A percentile compares a stretch with the other conserved stretches of the same genome.
Evolutionary conservation across 2,329 filamentous ascomycete species (phyloP).

Genomic region (Phyllosticta ampelicida): DNA sequence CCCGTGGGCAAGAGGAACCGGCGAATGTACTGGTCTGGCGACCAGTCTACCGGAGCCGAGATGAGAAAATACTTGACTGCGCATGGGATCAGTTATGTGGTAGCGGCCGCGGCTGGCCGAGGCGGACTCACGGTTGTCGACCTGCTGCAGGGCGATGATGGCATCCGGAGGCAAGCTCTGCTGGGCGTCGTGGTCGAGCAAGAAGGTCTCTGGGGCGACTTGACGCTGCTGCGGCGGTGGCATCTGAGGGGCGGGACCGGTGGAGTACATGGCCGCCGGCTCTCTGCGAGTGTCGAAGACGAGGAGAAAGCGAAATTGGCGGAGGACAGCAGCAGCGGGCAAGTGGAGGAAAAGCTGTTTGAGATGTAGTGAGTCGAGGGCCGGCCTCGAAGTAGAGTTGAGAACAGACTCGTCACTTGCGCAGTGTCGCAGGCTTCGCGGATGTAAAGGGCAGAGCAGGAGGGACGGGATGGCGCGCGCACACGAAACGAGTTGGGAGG

Average conservation of each 20-base stretch:
- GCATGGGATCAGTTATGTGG: slow-evolving; percentile 21
- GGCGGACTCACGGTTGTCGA: slow-evolving; percentile 74
- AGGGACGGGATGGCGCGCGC: slow-evolving; percentile 6
- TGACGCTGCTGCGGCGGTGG: slow-evolving; percentile 67
- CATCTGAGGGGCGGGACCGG: slow-evolving; percentile 55
- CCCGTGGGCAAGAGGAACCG: slow-evolving; percentile 91
- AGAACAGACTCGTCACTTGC: neutral
- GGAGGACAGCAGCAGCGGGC: slow-evolving; percentile 7
- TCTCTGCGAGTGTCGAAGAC: neutral
- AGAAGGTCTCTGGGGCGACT: slow-evolving; percentile 90
- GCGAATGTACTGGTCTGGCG: slow-evolving; percentile 89
- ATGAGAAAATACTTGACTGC: slow-evolving; percentile 99
- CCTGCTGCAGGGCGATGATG: slow-evolving; percentile 93
- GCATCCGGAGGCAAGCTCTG: slow-evolving; percentile 93
- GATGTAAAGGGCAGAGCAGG: neutral
- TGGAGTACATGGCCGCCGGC: slow-evolving; percentile 36
- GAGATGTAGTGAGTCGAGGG: slow-evolving; percentile 11
- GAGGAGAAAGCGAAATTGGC: slow-evolving; percentile 6
- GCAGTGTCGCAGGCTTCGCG: slow-evolving; percentile 3
- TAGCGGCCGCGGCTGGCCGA: slow-evolving; percentile 51
- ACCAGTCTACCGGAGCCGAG: slow-evolving; percentile 96
- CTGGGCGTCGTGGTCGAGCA: slow-evolving; percentile 94
- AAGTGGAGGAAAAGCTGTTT: slow-evolving; percentile 9
- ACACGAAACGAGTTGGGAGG: slow-evolving; percentile 11
- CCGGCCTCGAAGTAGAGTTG: slow-evolving; percentile 5